Conservation (phyloP, 164 flowering plant species). For the Taxillus chinensis region DNA sequence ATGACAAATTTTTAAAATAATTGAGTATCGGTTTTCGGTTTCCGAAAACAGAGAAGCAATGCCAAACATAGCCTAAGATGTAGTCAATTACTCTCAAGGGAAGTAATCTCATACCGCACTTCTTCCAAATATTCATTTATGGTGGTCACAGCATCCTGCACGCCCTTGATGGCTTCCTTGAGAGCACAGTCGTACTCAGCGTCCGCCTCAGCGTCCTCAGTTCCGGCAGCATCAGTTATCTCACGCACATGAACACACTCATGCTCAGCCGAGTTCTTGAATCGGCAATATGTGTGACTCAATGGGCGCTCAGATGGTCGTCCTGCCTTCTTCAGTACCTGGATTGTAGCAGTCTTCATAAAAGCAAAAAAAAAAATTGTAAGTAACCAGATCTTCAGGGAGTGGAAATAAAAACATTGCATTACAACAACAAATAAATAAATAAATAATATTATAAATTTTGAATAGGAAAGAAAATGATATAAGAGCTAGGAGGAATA, state of each 20-base stretch:
- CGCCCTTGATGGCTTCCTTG: constrained; percentile 84
- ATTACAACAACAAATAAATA: no score
- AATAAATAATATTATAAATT: no score
- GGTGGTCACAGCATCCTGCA: constrained; percentile 74
- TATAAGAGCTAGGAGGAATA: no score
- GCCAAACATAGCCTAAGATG: no score
- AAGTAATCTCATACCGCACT: constrained; percentile 82
- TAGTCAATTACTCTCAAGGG: constrained; percentile 36
- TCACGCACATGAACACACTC: constrained; percentile 72
- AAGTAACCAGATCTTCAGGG: no score
- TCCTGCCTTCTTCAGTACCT: constrained; percentile 86
- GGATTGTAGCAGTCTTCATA: constrained; percentile 76
- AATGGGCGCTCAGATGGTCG: constrained; percentile 84
- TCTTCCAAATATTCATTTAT: constrained; percentile 87
- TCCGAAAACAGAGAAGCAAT: no score
- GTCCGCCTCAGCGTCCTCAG: constrained; percentile 93
- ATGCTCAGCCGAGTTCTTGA: constrained; percentile 46
- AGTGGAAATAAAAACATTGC: no score
- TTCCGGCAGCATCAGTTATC: constrained; percentile 78
- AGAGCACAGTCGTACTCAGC: constrained; percentile 75
- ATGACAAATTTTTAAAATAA: no score
- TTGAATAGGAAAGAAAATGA: no score
- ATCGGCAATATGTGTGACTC: constrained; percentile 68
- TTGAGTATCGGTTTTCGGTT: no score
- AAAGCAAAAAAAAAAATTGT: background rate